Conservation (phyloP, 2,329 filamentous ascomycete species). For the Exutisphaerella laricina region DNA sequence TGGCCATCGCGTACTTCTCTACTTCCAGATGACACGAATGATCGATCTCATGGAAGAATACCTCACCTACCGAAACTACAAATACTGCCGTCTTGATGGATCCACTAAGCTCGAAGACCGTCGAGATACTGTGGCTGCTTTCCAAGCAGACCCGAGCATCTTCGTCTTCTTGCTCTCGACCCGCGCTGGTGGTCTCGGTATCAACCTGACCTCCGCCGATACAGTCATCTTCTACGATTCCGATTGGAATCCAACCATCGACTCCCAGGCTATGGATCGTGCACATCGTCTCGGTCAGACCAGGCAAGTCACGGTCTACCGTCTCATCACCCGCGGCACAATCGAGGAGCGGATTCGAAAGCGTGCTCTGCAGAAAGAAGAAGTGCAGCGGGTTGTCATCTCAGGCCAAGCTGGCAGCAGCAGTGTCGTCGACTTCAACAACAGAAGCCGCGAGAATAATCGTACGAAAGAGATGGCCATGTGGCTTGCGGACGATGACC, state of each 20-base stretch:
- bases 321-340: constrained; percentile 90
- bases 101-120: constrained; percentile 96
- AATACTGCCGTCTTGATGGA: constrained; percentile 92
- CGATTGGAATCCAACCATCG: constrained; percentile 98
- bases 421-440: constrained; percentile 80
- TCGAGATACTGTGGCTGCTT: constrained; percentile 91
- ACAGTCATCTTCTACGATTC: constrained; percentile 99
- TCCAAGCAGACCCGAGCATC: constrained; percentile 89
- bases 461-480: constrained; percentile 96
- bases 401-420: constrained; percentile 71
- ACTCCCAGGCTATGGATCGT: constrained; percentile 98
- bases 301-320: constrained; percentile 91
- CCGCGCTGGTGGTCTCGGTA: constrained; percentile 93
- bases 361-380: constrained; percentile 94
- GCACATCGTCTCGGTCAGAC: constrained; percentile 97
- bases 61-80: constrained; percentile 97
- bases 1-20: constrained; percentile 87
- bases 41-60: constrained; percentile 99
- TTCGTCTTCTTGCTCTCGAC: constrained; percentile 97
- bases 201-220: constrained; percentile 93
- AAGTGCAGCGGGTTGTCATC: constrained; percentile 96
- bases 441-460: constrained; percentile 78
- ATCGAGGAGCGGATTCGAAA: constrained; percentile 98
- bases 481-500: constrained; percentile 97
- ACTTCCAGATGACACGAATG: constrained; percentile 99